A percentile compares a stretch with the other conserved stretches of the same genome.
These are phyloP conservation scores for Biancaea sappan DNA, from an alignment of 306 rosid species.

Conservation along the genomic window DNA sequence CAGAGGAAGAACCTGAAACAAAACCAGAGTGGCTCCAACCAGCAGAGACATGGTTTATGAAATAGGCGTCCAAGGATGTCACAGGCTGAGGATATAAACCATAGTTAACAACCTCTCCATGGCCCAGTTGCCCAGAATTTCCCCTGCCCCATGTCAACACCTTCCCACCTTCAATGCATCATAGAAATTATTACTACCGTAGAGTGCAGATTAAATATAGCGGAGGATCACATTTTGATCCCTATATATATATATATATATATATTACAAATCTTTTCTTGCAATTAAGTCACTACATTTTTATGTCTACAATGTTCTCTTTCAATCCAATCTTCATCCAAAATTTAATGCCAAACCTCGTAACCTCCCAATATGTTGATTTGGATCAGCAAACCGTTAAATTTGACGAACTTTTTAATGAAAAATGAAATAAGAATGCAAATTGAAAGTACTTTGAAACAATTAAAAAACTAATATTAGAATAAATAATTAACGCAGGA, in stretches of 20 bases:
- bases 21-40: conserved; percentile 97
- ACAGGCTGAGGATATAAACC: conserved; percentile 60
- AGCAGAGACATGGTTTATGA: conserved; percentile 73
- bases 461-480: too few species aligned
- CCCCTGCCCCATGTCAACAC: conserved; percentile 94
- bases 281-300: too few species aligned
- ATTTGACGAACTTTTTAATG: too few species aligned
- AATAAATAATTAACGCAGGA: too few species aligned
- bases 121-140: conserved; percentile 80
- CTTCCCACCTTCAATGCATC: conserved; percentile 57
- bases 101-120: conserved; percentile 51
- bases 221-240: too few species aligned
- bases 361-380: too few species aligned
- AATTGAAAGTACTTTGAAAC: not conserved
- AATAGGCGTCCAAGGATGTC: conserved; percentile 46
- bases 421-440: too few species aligned
- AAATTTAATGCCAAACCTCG: not conserved
- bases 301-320: too few species aligned
- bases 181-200: not conserved
- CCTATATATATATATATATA: too few species aligned
- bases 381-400: too few species aligned
- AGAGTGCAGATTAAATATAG: not conserved
- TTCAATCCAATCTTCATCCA: too few species aligned
- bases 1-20: conserved; percentile 69
- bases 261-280: too few species aligned